Conservation (phyloP, 1,284 basidiomycete species). For the Phlebopus sp. region DNA sequence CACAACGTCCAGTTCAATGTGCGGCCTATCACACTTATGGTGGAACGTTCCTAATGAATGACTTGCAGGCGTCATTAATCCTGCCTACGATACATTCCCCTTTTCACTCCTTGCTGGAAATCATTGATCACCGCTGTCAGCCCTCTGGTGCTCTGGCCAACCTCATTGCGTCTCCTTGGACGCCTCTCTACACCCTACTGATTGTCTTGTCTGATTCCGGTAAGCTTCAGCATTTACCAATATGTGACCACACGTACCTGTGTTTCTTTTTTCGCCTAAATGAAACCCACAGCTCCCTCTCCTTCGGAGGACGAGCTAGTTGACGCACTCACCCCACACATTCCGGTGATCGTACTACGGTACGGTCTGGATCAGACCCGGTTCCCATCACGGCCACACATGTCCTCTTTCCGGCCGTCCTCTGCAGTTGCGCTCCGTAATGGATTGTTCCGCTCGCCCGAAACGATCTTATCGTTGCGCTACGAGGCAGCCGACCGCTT, state of each 20-base stretch:
- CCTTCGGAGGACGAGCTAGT: conserved; percentile 46
- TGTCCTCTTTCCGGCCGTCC: conserved; percentile 54
- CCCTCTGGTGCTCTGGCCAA: conserved; percentile 49
- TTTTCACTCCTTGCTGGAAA: conserved; percentile 48
- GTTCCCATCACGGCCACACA: conserved; percentile 31
- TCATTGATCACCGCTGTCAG: conserved; percentile 47
- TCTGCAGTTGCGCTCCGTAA: conserved; percentile 49
- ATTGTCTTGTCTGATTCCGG: conserved; percentile 50
- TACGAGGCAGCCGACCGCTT: conserved; percentile 68
- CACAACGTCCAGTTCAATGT: conserved; percentile 17
- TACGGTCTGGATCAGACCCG: conserved; percentile 29
- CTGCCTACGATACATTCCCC: conserved; percentile 52
- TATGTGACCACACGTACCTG: background rate
- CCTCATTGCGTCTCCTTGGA: conserved; percentile 51
- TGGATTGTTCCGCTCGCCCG: conserved; percentile 60
- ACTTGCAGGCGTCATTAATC: conserved; percentile 27
- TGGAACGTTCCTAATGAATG: conserved; percentile 9
- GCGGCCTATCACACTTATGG: conserved; percentile 9
- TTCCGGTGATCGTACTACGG: conserved; percentile 57
- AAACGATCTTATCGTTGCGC: conserved; percentile 52
- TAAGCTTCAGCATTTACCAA: conserved; percentile 27
- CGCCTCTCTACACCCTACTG: conserved; percentile 56
- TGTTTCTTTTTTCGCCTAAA: background rate
- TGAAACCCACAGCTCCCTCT: conserved; percentile 28
- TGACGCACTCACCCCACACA: conserved; percentile 46